Percentiles rank a stretch among this genome's conserved stretches.
phyloP scores from a whole-genome alignment of 192 early-diverging fungal genomes.

The Coemansia sp. region DNA sequence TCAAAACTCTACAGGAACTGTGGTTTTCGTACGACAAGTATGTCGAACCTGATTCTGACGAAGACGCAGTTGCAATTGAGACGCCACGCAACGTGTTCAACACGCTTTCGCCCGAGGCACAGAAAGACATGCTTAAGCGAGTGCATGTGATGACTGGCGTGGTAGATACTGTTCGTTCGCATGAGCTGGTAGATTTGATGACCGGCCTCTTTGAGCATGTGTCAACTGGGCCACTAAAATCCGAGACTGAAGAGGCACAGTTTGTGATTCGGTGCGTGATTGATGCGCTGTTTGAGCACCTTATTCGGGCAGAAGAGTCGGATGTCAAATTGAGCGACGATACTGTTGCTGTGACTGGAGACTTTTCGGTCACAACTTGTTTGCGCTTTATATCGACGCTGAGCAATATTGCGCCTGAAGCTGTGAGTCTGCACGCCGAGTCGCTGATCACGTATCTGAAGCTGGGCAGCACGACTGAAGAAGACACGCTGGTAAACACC shows the following conservation, averaged over 20 bases:
- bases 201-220: conserved; percentile 38
- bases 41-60: conserved; percentile 19
- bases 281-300: conserved; percentile 72
- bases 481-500: conserved; percentile 57
- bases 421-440: conserved; percentile 56
- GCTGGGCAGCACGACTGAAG: conserved; percentile 43
- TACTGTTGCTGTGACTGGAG: neutral
- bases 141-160: conserved; percentile 52
- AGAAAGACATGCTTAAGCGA: conserved; percentile 43
- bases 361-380: conserved; percentile 32
- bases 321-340: conserved; percentile 12
- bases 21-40: conserved; percentile 61
- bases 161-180: conserved; percentile 24
- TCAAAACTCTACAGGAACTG: conserved; percentile 70
- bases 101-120: conserved; percentile 37
- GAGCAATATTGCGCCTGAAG: conserved; percentile 57
- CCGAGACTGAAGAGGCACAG: conserved; percentile 55
- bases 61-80: conserved; percentile 16
- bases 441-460: conserved; percentile 58
- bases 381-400: conserved; percentile 57
- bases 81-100: conserved; percentile 36
- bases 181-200: conserved; percentile 36
- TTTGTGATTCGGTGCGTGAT: conserved; percentile 65
- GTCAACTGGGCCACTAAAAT: conserved; percentile 30
- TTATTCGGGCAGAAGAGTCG: conserved; percentile 66